phyloP scores from a whole-genome alignment of 257 asterid species.

The Perilla frutescens region DNA sequence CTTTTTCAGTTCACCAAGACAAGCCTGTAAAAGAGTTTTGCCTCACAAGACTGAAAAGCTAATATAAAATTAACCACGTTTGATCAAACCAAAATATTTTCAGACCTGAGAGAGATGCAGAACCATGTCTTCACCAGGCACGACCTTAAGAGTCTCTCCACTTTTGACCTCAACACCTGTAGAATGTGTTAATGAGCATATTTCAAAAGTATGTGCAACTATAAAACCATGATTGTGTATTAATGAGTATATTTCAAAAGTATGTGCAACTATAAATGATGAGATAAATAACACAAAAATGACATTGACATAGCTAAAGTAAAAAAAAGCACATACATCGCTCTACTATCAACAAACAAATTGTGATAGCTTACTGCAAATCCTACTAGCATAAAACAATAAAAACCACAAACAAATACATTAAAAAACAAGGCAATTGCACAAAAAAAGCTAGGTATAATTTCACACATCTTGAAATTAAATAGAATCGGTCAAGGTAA shows the following conservation, averaged over 20 bases:
- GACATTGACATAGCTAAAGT: neutral
- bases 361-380: neutral
- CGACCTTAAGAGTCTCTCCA: constrained; percentile 59
- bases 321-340: neutral
- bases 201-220: neutral
- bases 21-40: constrained; percentile 52
- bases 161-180: constrained; percentile 74
- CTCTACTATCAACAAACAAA: neutral
- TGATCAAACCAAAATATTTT: neutral
- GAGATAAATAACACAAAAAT: no score
- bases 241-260: neutral
- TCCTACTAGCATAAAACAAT: neutral
- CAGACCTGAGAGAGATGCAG: constrained; percentile 90
- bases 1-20: constrained; percentile 76
- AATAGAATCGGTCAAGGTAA: no score
- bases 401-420: neutral
- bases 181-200: constrained; percentile 1
- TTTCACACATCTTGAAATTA: no score
- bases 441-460: no score
- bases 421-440: no score
- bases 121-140: constrained; percentile 58
- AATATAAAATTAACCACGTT: neutral
- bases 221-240: neutral
- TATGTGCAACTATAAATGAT: neutral
- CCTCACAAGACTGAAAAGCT: neutral